Evolutionary conservation across 495 filamentous ascomycete genomes (phyloP), one percentile per base, ranked within the genome.

Genomic region (Pyrenula massariospora): DNA sequence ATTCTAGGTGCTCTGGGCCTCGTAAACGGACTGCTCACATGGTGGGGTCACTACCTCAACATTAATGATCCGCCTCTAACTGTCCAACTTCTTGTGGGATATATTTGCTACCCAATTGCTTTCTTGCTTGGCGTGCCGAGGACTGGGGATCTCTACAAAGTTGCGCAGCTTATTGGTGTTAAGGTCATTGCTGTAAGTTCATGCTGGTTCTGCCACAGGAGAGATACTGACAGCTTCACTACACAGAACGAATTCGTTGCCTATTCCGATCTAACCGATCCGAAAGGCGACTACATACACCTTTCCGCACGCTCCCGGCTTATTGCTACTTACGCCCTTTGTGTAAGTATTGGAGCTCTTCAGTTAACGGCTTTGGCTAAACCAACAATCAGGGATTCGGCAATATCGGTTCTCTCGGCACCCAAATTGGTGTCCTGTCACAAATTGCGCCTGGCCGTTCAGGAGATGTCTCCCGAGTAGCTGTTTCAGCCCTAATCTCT

Each of bases 21-120:
- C 2, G 68, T 81, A 53, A 84, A 96, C 61, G 89, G 84, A 19
- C 76, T 95, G 2, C 78, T 96, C 48, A 84, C 81, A 25, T 95
- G 91, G 91, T 95, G 89, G 88, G 91, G 91, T 57, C 74, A 73
- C 12, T 96, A 93, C 66, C 73, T 91, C 60, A 86, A 85, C 68
- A 85, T 93, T 64, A 72, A 78, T 59, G 68, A 85, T 52, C 82
- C 83, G 15, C 70, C 73, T 1, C 70, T 96, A 54, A 91, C 86
- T 10, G 70, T 95, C 53, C 73, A 91, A 63, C 71, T 91, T 23
- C 83, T 95, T 58, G 71, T 94, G 11, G 86, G 88, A 21, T 95
- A 95, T 67, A 63, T 93, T 62, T 86, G 88, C 69, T 95, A 91
- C 65, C 86, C 87, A 0, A 74, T 95, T 54, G 81, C 91, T 2